Percentiles rank a stretch among this genome's conserved stretches.
These are phyloP conservation scores for Cryptosporidium sp. DNA, from an alignment of 169 alveolate species.

Conservation along the genomic window DNA sequence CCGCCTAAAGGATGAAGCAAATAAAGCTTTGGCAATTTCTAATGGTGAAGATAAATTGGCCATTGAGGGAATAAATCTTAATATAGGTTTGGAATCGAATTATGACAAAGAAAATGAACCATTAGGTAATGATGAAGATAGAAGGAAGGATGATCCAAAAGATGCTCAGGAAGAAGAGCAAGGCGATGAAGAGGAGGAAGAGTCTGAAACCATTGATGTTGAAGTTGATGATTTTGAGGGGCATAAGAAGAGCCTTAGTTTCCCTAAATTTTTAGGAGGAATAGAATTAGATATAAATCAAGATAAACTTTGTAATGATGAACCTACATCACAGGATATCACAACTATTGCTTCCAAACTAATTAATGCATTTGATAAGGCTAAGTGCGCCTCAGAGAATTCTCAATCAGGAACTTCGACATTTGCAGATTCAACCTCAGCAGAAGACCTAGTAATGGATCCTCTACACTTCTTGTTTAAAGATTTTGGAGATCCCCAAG, in stretches of 20 bases:
- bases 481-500: slow-evolving; percentile 17
- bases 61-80: slow-evolving; percentile 13
- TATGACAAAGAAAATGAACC: slow-evolving; percentile 51
- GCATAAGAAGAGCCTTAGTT: slow-evolving; percentile 17
- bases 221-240: slow-evolving; percentile 13
- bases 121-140: slow-evolving; percentile 77
- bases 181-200: slow-evolving; percentile 80
- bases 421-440: neutral
- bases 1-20: slow-evolving; percentile 72
- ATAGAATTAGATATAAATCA: slow-evolving; percentile 72
- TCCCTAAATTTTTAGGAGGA: slow-evolving; percentile 52
- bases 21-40: slow-evolving; percentile 76
- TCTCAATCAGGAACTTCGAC: neutral
- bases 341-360: slow-evolving; percentile 79
- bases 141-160: slow-evolving; percentile 75
- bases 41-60: slow-evolving; percentile 74
- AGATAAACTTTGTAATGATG: slow-evolving; percentile 81
- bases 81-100: slow-evolving; percentile 48
- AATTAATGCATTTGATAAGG: slow-evolving; percentile 79
- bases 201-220: slow-evolving; percentile 44
- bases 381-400: slow-evolving; percentile 25
- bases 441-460: slow-evolving; percentile 69
- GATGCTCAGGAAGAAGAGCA: slow-evolving; percentile 67
- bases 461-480: slow-evolving; percentile 54
- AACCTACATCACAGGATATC: slow-evolving; percentile 81